phyloP scores from a whole-genome alignment of 768 basidiomycete species.

The Russula ochroleuca region DNA sequence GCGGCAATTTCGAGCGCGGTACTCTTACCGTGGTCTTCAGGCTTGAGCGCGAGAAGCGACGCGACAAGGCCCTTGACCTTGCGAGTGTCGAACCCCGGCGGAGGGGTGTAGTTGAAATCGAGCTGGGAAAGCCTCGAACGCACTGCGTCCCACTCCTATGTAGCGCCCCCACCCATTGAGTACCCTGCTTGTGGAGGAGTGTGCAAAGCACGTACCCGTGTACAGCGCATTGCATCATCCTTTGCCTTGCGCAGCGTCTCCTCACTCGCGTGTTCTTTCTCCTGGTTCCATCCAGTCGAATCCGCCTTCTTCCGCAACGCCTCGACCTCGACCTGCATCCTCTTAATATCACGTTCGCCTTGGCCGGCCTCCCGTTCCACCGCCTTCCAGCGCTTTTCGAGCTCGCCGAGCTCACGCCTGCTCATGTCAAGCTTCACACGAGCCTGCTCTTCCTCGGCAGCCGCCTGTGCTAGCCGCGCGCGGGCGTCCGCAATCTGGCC shows the following conservation, averaged over 20 bases:
- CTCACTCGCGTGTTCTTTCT: constrained; percentile 62
- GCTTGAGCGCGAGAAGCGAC: constrained; percentile 72
- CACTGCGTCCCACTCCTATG: constrained; percentile 63
- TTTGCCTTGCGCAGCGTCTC: constrained; percentile 48
- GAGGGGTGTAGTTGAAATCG: constrained; percentile 82
- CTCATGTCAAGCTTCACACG: constrained; percentile 70
- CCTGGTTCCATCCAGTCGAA: constrained; percentile 69
- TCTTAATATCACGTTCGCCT: constrained; percentile 62
- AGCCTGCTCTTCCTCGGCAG: constrained; percentile 81
- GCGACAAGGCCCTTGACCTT: constrained; percentile 93
- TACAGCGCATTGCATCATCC: constrained; percentile 49
- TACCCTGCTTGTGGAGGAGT: neutral
- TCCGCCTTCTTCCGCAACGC: constrained; percentile 49
- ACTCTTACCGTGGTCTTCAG: constrained; percentile 67
- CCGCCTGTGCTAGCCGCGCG: constrained; percentile 65
- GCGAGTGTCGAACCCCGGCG: constrained; percentile 72
- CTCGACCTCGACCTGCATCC: constrained; percentile 54
- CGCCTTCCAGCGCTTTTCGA: constrained; percentile 77
- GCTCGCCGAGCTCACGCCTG: constrained; percentile 69
- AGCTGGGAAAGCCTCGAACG: constrained; percentile 63
- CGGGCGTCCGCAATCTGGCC: constrained; percentile 89
- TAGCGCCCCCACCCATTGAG: neutral
- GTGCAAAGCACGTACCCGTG: constrained; percentile 49
- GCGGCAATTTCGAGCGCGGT: constrained; percentile 93
- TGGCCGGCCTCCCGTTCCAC: constrained; percentile 83